Evolutionary conservation across 768 basidiomycete genomes (phyloP).

Genomic region (Termitomyces sp.): DNA sequence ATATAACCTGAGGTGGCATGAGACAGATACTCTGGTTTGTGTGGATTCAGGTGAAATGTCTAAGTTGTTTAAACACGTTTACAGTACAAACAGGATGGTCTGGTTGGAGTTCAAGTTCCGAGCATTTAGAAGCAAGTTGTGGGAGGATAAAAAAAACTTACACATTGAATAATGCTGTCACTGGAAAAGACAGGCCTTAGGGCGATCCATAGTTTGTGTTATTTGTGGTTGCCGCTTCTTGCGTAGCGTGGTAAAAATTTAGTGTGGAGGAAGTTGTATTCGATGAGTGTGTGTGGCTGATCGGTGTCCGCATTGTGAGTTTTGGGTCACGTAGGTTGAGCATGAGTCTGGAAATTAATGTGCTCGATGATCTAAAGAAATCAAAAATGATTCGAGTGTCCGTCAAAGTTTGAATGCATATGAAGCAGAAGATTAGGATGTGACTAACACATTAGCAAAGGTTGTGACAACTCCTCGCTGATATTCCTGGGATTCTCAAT

Average conservation of each 20-base stretch:
- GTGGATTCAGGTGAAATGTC: too few species aligned
- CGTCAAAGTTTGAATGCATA: background rate
- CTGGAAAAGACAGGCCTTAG: too few species aligned
- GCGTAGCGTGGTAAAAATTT: background rate
- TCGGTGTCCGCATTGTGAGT: background rate
- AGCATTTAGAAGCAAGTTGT: too few species aligned
- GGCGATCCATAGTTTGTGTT: too few species aligned
- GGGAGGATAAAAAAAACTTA: too few species aligned
- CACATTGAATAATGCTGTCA: too few species aligned
- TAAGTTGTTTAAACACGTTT: too few species aligned
- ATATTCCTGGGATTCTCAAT: slow-evolving; percentile 8
- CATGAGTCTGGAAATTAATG: slow-evolving; percentile 25
- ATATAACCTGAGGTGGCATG: too few species aligned
- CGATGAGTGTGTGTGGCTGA: background rate
- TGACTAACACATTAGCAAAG: slow-evolving; percentile 12
- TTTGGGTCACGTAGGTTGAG: background rate
- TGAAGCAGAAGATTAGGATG: background rate
- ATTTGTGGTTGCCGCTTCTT: too few species aligned
- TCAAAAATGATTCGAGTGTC: background rate
- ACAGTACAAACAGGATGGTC: too few species aligned
- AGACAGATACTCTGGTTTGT: too few species aligned
- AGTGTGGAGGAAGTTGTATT: background rate
- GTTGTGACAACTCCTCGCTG: slow-evolving; percentile 16
- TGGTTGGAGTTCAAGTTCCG: too few species aligned
- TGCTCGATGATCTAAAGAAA: slow-evolving; percentile 21